Percentiles rank a stretch among this genome's conserved stretches.
phyloP scores from a whole-genome alignment of 2,329 filamentous ascomycete genomes.

The Monosporascus sp. region DNA sequence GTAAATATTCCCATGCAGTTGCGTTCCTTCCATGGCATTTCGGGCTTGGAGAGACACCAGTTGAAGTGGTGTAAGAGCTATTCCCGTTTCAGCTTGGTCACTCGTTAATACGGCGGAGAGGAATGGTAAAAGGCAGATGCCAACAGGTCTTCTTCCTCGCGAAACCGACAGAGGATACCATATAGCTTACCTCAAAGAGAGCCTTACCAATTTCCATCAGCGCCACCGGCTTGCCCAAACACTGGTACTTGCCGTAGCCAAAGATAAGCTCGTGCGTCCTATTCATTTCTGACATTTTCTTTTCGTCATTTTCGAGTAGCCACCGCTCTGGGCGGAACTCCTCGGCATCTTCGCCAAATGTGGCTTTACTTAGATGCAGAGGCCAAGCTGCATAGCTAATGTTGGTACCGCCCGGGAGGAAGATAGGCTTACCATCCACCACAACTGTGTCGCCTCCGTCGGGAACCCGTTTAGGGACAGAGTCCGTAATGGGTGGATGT shows the following conservation, averaged over 20 bases:
- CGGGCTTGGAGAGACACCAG: slow-evolving; percentile 10
- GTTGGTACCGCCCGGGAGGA: slow-evolving; percentile 6
- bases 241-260: slow-evolving; percentile 9
- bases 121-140: neutral
- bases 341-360: slow-evolving; percentile 9
- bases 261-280: slow-evolving; percentile 5
- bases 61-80: slow-evolving; percentile 13
- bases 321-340: slow-evolving; percentile 15
- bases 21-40: slow-evolving; percentile 9
- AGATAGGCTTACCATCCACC: neutral
- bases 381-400: slow-evolving; percentile 6
- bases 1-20: slow-evolving; percentile 7
- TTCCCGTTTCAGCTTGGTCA: neutral
- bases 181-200: slow-evolving; percentile 10
- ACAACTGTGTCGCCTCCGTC: slow-evolving; percentile 8
- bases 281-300: slow-evolving; percentile 8
- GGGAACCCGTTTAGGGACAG: slow-evolving; percentile 12
- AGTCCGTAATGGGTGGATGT: slow-evolving; percentile 24
- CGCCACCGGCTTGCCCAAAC: slow-evolving; percentile 10
- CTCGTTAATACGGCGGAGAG: neutral
- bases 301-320: slow-evolving; percentile 8
- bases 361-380: slow-evolving; percentile 5
- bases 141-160: neutral
- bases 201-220: slow-evolving; percentile 5
- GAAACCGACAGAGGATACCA: neutral